A percentile compares a stretch with the other conserved stretches of the same genome.
Conservation (phyloP, 164 flowering plant species). For the Platanus orientalis region DNA sequence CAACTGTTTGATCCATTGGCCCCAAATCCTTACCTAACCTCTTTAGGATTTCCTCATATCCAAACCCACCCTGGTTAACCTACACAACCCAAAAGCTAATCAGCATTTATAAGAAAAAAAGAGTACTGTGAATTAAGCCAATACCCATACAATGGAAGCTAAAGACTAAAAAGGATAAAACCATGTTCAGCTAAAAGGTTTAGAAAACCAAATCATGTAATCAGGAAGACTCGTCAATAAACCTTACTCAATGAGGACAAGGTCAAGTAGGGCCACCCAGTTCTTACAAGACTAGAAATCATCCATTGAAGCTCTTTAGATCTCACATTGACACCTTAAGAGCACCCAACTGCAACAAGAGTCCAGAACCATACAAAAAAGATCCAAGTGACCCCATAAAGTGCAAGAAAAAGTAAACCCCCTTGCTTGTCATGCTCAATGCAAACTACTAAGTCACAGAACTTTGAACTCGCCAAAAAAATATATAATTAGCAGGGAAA, state of each 20-base stretch:
- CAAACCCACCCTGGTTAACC: slow-evolving; percentile 32
- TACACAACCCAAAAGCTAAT: slow-evolving; percentile 16
- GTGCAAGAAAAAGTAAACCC: neutral
- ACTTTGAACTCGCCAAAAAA: too few species aligned
- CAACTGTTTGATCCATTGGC: slow-evolving; percentile 52
- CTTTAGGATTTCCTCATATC: slow-evolving; percentile 53
- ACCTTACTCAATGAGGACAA: neutral
- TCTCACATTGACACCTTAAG: neutral
- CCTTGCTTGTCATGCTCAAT: too few species aligned
- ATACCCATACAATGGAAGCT: too few species aligned
- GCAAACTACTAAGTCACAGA: too few species aligned
- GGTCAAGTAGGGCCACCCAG: neutral
- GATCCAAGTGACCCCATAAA: neutral
- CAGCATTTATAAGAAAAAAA: neutral
- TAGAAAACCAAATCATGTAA: too few species aligned
- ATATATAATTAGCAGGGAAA: too few species aligned
- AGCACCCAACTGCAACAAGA: neutral
- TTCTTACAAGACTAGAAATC: neutral
- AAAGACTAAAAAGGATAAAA: too few species aligned
- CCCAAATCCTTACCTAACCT: slow-evolving; percentile 53
- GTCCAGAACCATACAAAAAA: neutral
- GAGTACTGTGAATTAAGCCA: too few species aligned
- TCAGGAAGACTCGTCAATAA: neutral
- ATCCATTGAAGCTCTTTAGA: too few species aligned
- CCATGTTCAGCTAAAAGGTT: too few species aligned